phyloP scores from a whole-genome alignment of 257 asterid species.

The Catharanthus roseus region DNA sequence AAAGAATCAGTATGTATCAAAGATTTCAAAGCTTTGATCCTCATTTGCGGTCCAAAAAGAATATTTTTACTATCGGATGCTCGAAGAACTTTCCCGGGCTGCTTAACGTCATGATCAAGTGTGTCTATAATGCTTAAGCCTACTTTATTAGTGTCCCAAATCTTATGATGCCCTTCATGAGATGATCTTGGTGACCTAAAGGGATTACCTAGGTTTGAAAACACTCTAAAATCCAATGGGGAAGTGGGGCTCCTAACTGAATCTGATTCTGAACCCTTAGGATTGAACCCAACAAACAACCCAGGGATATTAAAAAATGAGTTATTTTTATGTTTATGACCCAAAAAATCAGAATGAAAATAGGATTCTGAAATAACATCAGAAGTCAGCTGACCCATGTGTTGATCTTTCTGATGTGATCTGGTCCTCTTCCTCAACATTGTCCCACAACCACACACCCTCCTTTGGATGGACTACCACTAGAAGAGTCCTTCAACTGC shows the following conservation, averaged over 20 bases:
- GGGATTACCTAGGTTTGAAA: constrained; percentile 63
- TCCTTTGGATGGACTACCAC: constrained; percentile 7
- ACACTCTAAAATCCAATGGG: constrained; percentile 75
- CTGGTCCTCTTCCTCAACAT: constrained; percentile 73
- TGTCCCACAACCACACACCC: constrained; percentile 25
- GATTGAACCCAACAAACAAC: constrained; percentile 45
- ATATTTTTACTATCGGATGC: constrained; percentile 54
- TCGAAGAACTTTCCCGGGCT: constrained; percentile 29
- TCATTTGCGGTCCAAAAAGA: constrained; percentile 55
- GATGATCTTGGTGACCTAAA: constrained; percentile 48
- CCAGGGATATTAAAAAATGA: constrained; percentile 57
- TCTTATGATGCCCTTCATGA: constrained; percentile 44
- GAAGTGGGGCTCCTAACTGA: constrained; percentile 92
- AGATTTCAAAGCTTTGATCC: constrained; percentile 36
- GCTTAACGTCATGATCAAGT: constrained; percentile 48
- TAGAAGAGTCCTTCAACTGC: constrained; percentile 40
- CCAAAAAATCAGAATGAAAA: constrained; percentile 43
- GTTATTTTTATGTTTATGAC: constrained; percentile 44
- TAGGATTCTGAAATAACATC: constrained; percentile 49
- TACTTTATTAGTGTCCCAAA: constrained; percentile 68
- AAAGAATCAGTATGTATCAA: constrained; percentile 27
- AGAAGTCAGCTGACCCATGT: constrained; percentile 44
- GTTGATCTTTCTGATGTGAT: constrained; percentile 58
- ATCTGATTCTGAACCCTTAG: constrained; percentile 65
- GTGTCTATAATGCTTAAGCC: constrained; percentile 88